Percentiles rank a stretch among this genome's conserved stretches.
phyloP scores from a whole-genome alignment of 2,329 filamentous ascomycete species.

The Cadophora sp. region DNA sequence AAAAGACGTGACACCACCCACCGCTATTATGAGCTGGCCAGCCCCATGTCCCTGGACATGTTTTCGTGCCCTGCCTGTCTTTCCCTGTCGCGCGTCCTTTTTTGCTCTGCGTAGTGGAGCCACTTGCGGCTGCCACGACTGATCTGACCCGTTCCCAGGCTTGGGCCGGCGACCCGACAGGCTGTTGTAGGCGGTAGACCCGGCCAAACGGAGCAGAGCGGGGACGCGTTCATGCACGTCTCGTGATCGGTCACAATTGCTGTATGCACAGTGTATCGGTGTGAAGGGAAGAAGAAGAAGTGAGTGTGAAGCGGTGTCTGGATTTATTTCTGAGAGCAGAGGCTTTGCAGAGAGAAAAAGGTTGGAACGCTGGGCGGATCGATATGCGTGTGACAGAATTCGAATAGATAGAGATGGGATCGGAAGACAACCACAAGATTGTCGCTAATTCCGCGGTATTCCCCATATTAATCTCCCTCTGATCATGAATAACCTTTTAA shows the following conservation, averaged over 20 bases:
- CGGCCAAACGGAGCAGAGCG: neutral
- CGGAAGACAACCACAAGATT: no score
- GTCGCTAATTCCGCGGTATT: no score
- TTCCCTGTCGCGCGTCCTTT: neutral
- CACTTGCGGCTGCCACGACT: conserved; percentile 5
- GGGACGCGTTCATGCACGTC: neutral
- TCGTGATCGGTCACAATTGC: neutral
- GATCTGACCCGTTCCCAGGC: neutral
- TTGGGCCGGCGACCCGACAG: neutral
- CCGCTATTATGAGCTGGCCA: conserved; percentile 1
- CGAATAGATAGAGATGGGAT: no score
- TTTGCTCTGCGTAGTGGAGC: neutral
- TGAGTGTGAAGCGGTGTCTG: neutral
- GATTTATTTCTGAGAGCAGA: no score
- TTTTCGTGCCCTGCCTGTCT: neutral
- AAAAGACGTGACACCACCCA: conserved; percentile 1
- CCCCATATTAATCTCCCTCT: no score
- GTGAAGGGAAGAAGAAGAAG: no score
- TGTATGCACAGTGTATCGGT: neutral
- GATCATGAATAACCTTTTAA: no score
- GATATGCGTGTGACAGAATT: no score
- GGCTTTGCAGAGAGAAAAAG: no score
- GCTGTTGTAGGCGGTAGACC: neutral
- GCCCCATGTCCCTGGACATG: neutral
- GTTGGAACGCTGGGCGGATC: no score